Base-by-base conservation (phyloP, 495 filamentous ascomycete species). In the Penicillium salamii region DNA sequence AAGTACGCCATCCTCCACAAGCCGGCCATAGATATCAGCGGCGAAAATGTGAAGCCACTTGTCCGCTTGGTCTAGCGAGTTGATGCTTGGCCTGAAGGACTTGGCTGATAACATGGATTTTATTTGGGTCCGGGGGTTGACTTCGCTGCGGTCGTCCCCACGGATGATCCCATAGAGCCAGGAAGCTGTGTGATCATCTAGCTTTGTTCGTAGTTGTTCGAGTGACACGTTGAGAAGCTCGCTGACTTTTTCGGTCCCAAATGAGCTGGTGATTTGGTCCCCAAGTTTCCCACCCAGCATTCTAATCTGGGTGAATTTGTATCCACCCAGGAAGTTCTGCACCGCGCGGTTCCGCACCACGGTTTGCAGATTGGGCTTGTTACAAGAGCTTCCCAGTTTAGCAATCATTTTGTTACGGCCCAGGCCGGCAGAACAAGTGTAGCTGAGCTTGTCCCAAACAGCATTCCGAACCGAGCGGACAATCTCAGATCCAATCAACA, bases 91-190 rank as follows among this genome's bases (percentile, higher is more conserved):
- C 5, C 90, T 80, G 55, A 98, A 98, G 0, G 90, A 93, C 61
- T 98, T 98, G 36, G 93, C 91, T 2, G 89, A 95, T n/a, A 97
- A 78, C 93, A 98, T 98, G 17, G 87, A 91, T 61, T 97, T 97
- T 64, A 96, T 95, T 58, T 91, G 87, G 11, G 90, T 96, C 49
- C 93, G 81, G 29, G 91, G 78, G 58, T 90, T 96, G 55, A 97
- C 90, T 68, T 96, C 90, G 60, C 86, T 95, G 33, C 70, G 66
- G 63, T 98, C 93, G 42, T 89, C 83, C 1, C 93, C 93, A 0
- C 95, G 84, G 35, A 97, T 84, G 15, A 86, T 84, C 44, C 87
- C 79, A 70, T 95, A 91, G 18, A 98, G 76, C 91, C 92, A 97
- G 6, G 80, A 71, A 13, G 90, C 91, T 2, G 86, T 95, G 32